These are phyloP conservation scores for Melastoma malabathricum DNA, from an alignment of 345 rosid genomes.

Conservation along the genomic window DNA sequence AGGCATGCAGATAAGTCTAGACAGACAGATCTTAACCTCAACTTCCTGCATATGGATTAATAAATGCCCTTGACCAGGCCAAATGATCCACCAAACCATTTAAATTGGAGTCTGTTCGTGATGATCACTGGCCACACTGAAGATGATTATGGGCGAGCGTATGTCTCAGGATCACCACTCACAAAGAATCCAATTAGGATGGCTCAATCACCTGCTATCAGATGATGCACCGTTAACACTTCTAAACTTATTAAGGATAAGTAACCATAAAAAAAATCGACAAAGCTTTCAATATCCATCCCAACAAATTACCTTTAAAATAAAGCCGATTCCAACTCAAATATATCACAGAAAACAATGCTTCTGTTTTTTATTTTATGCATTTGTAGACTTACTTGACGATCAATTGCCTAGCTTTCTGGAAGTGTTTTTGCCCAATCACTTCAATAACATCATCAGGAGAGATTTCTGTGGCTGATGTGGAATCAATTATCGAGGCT, in stretches of 20 bases:
- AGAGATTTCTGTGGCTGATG: constrained; percentile 38
- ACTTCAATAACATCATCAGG: constrained; percentile 83
- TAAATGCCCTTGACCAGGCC: too few species aligned
- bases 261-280: constrained; percentile 20
- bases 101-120: too few species aligned
- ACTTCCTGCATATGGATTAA: too few species aligned
- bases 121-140: background rate
- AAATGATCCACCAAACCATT: too few species aligned
- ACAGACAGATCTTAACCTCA: too few species aligned
- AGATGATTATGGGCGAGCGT: background rate
- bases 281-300: constrained; percentile 13
- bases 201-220: constrained; percentile 46
- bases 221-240: constrained; percentile 40
- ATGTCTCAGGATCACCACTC: constrained; percentile 34
- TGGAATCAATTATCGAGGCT: constrained; percentile 55
- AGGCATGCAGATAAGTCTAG: too few species aligned
- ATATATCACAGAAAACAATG: background rate
- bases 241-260: constrained; percentile 26
- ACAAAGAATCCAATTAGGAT: constrained; percentile 28
- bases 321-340: too few species aligned
- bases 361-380: background rate
- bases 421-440: constrained; percentile 80
- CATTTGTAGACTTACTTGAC: constrained; percentile 54
- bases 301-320: too few species aligned
- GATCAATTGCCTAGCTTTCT: constrained; percentile 84